phyloP scores from a whole-genome alignment of 345 rosid species.

The Heritiera littoralis region DNA sequence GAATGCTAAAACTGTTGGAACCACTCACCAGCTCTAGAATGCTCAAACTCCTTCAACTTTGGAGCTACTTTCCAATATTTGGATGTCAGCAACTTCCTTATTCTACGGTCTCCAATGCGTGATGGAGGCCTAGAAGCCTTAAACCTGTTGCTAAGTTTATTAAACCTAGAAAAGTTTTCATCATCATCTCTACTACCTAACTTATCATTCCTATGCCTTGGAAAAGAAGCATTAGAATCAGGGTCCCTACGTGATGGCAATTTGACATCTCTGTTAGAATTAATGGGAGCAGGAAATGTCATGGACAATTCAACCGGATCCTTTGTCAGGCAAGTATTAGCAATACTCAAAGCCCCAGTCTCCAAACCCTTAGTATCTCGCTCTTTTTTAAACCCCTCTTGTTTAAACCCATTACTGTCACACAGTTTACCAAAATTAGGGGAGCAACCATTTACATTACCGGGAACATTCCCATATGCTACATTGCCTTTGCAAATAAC shows the following conservation, averaged over 20 bases:
- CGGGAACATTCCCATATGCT: constrained; percentile 19
- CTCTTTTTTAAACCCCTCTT: constrained; percentile 32
- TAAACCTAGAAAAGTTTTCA: constrained; percentile 59
- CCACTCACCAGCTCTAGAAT: constrained; percentile 60
- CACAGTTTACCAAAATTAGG: constrained; percentile 34
- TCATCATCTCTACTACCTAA: constrained; percentile 78
- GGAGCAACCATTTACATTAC: constrained; percentile 33
- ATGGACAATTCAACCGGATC: constrained; percentile 35
- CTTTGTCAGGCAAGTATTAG: constrained; percentile 35
- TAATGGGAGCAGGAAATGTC: constrained; percentile 38
- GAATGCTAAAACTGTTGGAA: constrained; percentile 6
- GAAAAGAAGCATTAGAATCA: constrained; percentile 42
- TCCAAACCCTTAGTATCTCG: constrained; percentile 32
- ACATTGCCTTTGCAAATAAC: constrained; percentile 29
- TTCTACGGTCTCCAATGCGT: constrained; percentile 53
- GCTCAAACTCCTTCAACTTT: constrained; percentile 55
- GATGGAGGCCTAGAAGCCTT: constrained; percentile 65
- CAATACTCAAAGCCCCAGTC: constrained; percentile 35
- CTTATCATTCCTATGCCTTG: constrained; percentile 52
- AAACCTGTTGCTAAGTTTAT: constrained; percentile 47
- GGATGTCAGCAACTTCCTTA: constrained; percentile 60
- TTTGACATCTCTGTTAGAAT: constrained; percentile 40
- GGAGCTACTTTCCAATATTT: constrained; percentile 72
- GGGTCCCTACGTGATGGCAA: constrained; percentile 31
- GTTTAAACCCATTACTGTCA: constrained; percentile 32